Evolutionary conservation across 805 yeast species (phyloP).

Genomic region (Spathaspora passalidarum): DNA sequence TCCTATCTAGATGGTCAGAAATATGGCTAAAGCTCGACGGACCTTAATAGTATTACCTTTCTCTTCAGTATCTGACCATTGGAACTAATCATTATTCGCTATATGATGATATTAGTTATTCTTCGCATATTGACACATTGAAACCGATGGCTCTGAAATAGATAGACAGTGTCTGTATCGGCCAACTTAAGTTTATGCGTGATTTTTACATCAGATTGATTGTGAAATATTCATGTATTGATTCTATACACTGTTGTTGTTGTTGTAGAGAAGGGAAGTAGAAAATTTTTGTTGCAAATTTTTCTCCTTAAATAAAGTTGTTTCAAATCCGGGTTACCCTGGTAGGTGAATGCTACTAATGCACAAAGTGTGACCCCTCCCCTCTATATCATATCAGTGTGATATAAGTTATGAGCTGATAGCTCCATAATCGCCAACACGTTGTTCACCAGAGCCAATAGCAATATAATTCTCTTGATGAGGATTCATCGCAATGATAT

Average conservation of each 20-base stretch:
- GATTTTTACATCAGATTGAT: neutral
- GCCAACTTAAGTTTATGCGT: conserved; percentile 48
- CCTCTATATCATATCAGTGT: no score
- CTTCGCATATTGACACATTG: conserved; percentile 50
- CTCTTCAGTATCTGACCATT: neutral
- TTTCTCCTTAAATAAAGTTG: neutral
- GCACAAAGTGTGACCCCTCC: no score
- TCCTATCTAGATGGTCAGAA: no score
- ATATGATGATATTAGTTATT: conserved; percentile 14
- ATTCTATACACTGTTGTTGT: neutral
- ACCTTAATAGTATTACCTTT: neutral
- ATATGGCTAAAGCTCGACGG: no score
- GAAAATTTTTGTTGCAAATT: neutral
- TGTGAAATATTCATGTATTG: neutral
- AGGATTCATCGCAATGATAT: conserved; percentile 74
- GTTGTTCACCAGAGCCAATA: conserved; percentile 20
- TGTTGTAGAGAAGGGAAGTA: neutral
- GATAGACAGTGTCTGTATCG: conserved; percentile 30
- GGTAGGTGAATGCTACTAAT: neutral
- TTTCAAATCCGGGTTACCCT: neutral
- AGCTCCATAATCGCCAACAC: conserved; percentile 10
- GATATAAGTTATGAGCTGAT: neutral
- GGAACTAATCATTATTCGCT: no score
- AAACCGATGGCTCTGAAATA: conserved; percentile 35
- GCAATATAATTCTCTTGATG: conserved; percentile 26